Conservation (phyloP, 768 basidiomycete genomes). For the Cystofilobasidium bisporidii region DNA sequence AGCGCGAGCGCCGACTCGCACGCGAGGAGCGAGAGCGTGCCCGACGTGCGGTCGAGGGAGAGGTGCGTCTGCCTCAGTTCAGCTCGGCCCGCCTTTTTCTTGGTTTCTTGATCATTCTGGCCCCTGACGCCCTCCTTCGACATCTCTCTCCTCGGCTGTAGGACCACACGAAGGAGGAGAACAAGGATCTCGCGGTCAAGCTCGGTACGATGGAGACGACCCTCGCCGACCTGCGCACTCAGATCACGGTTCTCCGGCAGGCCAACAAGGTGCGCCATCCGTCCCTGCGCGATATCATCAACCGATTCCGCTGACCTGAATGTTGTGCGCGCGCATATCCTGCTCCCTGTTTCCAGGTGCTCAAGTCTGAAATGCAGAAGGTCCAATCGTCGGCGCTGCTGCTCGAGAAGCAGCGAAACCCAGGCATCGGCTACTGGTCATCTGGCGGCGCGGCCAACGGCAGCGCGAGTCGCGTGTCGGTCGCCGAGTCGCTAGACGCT, state of each 20-base stretch:
- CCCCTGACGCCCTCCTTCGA: neutral
- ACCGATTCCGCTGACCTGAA: no score
- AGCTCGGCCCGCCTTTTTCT: neutral
- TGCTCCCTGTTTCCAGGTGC: constrained; percentile 48
- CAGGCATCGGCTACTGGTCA: constrained; percentile 88
- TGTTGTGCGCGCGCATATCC: no score
- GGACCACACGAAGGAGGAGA: constrained; percentile 39
- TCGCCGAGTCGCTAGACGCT: constrained; percentile 7
- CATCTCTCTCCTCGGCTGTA: neutral
- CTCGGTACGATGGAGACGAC: constrained; percentile 51
- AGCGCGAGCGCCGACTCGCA: constrained; percentile 40
- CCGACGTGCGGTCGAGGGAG: constrained; percentile 45
- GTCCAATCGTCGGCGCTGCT: constrained; percentile 86
- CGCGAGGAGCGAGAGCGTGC: constrained; percentile 39
- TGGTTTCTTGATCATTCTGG: neutral
- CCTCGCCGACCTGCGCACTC: constrained; percentile 60
- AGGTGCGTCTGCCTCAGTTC: constrained; percentile 37
- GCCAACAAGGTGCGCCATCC: constrained; percentile 62
- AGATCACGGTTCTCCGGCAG: constrained; percentile 58
- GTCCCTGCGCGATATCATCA: no score
- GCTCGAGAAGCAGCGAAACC: constrained; percentile 80
- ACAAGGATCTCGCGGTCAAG: constrained; percentile 47
- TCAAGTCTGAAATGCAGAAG: constrained; percentile 90
- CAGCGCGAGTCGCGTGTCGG: constrained; percentile 11
- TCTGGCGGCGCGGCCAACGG: constrained; percentile 32